phyloP scores from a whole-genome alignment of 1,284 basidiomycete genomes.

The Ganoderma lucidum region DNA sequence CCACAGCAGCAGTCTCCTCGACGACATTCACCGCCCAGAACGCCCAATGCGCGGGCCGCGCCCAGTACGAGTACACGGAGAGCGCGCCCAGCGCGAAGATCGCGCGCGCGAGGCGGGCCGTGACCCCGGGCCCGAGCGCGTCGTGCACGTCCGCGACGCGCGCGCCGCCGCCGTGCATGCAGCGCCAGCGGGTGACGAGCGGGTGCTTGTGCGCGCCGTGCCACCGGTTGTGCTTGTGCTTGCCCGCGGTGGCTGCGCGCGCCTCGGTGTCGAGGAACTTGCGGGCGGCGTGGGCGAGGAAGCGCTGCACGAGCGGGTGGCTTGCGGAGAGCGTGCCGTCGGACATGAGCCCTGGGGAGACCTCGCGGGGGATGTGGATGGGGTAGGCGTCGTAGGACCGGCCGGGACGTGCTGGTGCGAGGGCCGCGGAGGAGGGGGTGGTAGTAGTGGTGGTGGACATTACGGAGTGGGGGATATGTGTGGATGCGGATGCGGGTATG shows the following conservation, averaged over 20 bases:
- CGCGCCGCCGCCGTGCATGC: not conserved
- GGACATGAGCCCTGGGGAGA: not conserved
- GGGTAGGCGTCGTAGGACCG: constrained; percentile 8
- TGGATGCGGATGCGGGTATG: not conserved
- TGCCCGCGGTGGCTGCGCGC: not conserved
- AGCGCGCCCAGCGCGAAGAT: constrained; percentile 38
- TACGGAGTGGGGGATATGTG: not conserved
- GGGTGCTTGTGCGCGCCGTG: no score
- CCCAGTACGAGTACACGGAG: constrained; percentile 23
- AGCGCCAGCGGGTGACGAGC: not conserved
- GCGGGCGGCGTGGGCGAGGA: not conserved
- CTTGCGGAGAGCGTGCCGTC: constrained; percentile 4
- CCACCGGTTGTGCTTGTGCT: not conserved
- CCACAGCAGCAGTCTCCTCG: constrained; percentile 23
- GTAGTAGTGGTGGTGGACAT: not conserved
- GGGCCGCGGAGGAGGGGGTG: not conserved
- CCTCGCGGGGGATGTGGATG: not conserved
- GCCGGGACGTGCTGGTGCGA: not conserved
- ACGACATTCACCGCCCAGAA: not conserved
- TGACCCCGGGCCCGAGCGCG: not conserved
- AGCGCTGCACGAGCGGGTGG: constrained; percentile 5
- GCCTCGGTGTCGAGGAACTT: constrained; percentile 2
- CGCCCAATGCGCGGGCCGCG: constrained; percentile 34
- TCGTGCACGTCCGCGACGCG: constrained; percentile 8
- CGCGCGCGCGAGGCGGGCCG: constrained; percentile 15